Conservation (phyloP, 2,329 filamentous ascomycete genomes). For the Mariannaea elegans region DNA sequence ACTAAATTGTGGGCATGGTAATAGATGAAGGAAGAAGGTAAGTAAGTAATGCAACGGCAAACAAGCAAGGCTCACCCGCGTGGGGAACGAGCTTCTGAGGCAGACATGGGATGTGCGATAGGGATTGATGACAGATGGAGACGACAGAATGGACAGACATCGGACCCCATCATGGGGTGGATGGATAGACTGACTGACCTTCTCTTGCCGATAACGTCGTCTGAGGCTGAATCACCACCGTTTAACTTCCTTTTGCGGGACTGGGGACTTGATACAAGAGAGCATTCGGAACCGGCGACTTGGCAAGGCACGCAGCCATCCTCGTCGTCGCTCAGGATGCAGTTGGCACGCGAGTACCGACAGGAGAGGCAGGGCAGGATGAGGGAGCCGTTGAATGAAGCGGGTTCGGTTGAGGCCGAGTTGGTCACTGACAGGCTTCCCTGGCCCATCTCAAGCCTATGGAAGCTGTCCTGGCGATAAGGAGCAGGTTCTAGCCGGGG, state of each 20-base stretch:
- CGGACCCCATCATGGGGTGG: slow-evolving; percentile 21
- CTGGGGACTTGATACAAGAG: slow-evolving; percentile 78
- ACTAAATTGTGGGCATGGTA: slow-evolving; percentile 6
- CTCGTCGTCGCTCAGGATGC: slow-evolving; percentile 78
- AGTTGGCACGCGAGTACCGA: slow-evolving; percentile 76
- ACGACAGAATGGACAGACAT: background rate
- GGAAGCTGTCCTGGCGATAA: slow-evolving; percentile 57
- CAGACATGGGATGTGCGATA: slow-evolving; percentile 17
- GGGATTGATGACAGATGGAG: slow-evolving; percentile 12
- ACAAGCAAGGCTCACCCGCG: slow-evolving; percentile 18
- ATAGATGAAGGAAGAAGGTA: slow-evolving; percentile 10
- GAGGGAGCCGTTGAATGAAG: slow-evolving; percentile 52
- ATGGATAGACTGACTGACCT: slow-evolving; percentile 62
- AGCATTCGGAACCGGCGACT: slow-evolving; percentile 81
- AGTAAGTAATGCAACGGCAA: slow-evolving; percentile 12
- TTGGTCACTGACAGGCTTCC: slow-evolving; percentile 62
- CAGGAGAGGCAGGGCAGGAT: slow-evolving; percentile 76
- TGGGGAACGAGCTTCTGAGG: slow-evolving; percentile 17
- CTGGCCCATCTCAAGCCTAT: slow-evolving; percentile 59
- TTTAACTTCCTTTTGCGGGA: slow-evolving; percentile 83
- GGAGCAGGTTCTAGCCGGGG: slow-evolving; percentile 52
- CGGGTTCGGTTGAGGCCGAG: slow-evolving; percentile 57
- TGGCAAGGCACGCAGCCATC: slow-evolving; percentile 81
- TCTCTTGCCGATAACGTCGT: slow-evolving; percentile 71
- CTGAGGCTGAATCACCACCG: slow-evolving; percentile 64